Evolutionary conservation across 164 flowering plant genomes (phyloP).

Genomic region (Magnolia changhungtana): DNA sequence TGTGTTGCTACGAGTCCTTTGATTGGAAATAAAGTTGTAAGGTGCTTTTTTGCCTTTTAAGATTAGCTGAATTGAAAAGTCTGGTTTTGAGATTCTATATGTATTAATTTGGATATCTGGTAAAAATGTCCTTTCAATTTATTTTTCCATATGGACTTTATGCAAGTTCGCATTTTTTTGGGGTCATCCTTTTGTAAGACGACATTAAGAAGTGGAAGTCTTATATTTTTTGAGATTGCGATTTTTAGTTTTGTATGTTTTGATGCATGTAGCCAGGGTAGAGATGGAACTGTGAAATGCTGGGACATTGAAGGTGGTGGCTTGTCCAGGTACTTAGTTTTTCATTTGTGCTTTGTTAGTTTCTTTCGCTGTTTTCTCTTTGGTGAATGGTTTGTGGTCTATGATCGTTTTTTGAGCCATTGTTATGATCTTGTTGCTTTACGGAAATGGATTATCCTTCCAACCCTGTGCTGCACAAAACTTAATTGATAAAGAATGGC

Average conservation of each 20-base stretch:
- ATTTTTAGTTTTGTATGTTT: not conserved
- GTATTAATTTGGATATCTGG: not conserved
- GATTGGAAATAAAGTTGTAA: slow-evolving; percentile 64
- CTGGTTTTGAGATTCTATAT: not conserved
- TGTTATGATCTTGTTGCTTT: not conserved
- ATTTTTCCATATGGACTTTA: not conserved
- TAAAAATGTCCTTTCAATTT: not conserved
- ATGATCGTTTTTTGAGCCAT: not conserved
- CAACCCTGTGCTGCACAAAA: no score
- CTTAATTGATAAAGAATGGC: no score
- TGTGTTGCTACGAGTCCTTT: slow-evolving; percentile 52
- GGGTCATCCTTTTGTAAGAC: not conserved
- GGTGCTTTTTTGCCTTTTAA: slow-evolving; percentile 34
- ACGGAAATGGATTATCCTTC: no score
- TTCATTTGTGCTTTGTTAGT: not conserved
- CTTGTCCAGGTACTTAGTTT: slow-evolving; percentile 41
- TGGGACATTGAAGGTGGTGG: slow-evolving; percentile 81
- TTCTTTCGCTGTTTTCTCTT: not conserved
- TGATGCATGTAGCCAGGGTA: slow-evolving; percentile 66
- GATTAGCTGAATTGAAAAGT: not conserved
- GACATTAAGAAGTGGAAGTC: not conserved
- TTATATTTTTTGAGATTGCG: not conserved
- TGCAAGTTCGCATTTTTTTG: not conserved
- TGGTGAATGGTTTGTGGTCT: not conserved
- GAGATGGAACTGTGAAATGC: slow-evolving; percentile 82